Percentiles rank a stretch among this genome's conserved stretches.
These are phyloP conservation scores for Blastomyces percursus DNA, from an alignment of 2,329 filamentous ascomycete species.

Conservation along the genomic window DNA sequence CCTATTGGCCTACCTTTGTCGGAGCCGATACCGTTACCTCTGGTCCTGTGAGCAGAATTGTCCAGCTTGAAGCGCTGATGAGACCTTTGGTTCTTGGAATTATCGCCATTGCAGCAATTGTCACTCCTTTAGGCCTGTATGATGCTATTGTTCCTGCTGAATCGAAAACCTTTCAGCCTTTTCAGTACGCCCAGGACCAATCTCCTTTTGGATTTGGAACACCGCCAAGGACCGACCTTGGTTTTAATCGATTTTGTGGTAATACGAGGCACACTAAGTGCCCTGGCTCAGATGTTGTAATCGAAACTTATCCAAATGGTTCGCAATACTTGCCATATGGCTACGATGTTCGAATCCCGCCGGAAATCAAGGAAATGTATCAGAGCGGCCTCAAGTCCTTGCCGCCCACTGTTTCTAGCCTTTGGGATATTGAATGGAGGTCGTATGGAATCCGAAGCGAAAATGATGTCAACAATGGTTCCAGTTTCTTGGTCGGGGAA, in stretches of 20 bases:
- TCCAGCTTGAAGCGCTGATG: slow-evolving; percentile 20
- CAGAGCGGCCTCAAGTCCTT: slow-evolving; percentile 27
- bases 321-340: slow-evolving; percentile 16
- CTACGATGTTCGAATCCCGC: slow-evolving; percentile 27
- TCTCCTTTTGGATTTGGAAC: slow-evolving; percentile 34
- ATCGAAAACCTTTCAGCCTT: slow-evolving; percentile 17
- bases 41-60: slow-evolving; percentile 22
- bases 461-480: slow-evolving; percentile 23
- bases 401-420: slow-evolving; percentile 29
- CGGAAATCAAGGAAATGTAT: slow-evolving; percentile 26
- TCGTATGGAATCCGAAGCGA: slow-evolving; percentile 17
- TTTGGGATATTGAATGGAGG: slow-evolving; percentile 36
- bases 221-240: slow-evolving; percentile 23
- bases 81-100: slow-evolving; percentile 23
- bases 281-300: slow-evolving; percentile 17
- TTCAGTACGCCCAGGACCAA: slow-evolving; percentile 30
- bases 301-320: slow-evolving; percentile 17
- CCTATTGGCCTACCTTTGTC: slow-evolving; percentile 36
- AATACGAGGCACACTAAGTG: slow-evolving; percentile 14
- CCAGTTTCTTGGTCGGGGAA: slow-evolving; percentile 21
- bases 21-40: slow-evolving; percentile 27
- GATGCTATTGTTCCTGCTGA: slow-evolving; percentile 25
- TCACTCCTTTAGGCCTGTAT: slow-evolving; percentile 39
- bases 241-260: slow-evolving; percentile 27
- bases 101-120: slow-evolving; percentile 35